Evolutionary conservation across 495 filamentous ascomycete genomes (phyloP).

Genomic region (Podospora appendiculata): DNA sequence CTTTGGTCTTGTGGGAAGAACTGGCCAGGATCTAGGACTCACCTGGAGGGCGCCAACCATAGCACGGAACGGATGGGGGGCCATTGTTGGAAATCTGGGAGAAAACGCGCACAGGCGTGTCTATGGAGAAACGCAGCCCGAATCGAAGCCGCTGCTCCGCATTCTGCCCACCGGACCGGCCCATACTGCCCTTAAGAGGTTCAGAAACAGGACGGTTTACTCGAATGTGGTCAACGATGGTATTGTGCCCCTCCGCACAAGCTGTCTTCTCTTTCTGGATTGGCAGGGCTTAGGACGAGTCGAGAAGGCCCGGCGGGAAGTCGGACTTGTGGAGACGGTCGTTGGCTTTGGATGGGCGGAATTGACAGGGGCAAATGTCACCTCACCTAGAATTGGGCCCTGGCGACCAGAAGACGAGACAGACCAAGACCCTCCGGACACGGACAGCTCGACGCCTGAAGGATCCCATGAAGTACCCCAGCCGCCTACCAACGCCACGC

Average conservation of each 20-base stretch:
- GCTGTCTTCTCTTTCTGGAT: constrained; percentile 92
- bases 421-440: constrained; percentile 11
- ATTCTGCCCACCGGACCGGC: constrained; percentile 92
- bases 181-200: constrained; percentile 76
- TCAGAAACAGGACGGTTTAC: constrained; percentile 87
- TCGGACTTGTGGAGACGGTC: constrained; percentile 82
- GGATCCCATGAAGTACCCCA: constrained; percentile 46
- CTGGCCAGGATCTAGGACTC: constrained; percentile 88
- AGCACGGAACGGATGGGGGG: constrained; percentile 78
- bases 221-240: constrained; percentile 98
- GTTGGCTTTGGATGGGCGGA: constrained; percentile 94
- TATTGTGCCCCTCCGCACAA: constrained; percentile 90
- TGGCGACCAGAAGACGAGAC: constrained; percentile 24
- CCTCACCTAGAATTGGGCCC: constrained; percentile 24
- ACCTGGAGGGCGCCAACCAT: constrained; percentile 87
- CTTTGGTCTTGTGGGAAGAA: constrained; percentile 88
- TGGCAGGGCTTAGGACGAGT: constrained; percentile 91
- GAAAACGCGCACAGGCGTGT: constrained; percentile 55
- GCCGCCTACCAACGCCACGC: constrained; percentile 44
- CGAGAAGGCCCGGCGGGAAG: constrained; percentile 89
- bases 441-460: constrained; percentile 18
- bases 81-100: constrained; percentile 71
- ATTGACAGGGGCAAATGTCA: constrained; percentile 66
- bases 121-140: constrained; percentile 58
- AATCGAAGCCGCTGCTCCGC: constrained; percentile 80